Evolutionary conservation across 345 rosid species (phyloP).

Genomic region (Acer saccharum): DNA sequence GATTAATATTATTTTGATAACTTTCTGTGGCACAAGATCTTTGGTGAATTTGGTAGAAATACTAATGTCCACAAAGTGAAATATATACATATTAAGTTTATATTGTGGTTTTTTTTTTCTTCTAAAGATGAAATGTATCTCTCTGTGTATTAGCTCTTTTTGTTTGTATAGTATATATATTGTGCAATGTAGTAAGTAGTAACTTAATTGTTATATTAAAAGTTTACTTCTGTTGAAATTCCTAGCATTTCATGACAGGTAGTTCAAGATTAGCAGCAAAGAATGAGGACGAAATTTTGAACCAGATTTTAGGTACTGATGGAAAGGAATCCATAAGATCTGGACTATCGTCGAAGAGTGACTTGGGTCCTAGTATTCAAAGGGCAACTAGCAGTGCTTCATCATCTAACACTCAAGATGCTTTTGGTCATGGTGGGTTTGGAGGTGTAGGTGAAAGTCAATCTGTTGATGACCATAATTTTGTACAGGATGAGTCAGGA

Average conservation of each 20-base stretch:
- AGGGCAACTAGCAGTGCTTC: constrained; percentile 50
- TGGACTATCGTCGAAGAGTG: constrained; percentile 29
- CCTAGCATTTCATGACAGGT: constrained; percentile 38
- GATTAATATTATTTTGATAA: background rate
- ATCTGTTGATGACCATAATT: constrained; percentile 33
- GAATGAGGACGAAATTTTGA: constrained; percentile 68
- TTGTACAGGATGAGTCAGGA: constrained; percentile 29
- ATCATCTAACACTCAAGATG: constrained; percentile 35
- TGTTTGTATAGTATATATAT: background rate
- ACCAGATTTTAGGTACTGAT: constrained; percentile 68
- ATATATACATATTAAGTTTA: background rate
- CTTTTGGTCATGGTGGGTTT: constrained; percentile 24
- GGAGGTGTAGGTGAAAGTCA: constrained; percentile 27
- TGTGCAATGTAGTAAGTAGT: background rate
- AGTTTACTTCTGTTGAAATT: constrained; percentile 13
- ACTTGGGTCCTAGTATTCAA: constrained; percentile 30
- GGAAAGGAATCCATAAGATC: constrained; percentile 57
- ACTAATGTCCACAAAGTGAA: background rate
- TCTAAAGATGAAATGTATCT: background rate
- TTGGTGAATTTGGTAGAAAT: constrained; percentile 3
- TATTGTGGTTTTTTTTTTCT: background rate
- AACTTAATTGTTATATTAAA: background rate
- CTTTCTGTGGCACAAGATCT: background rate
- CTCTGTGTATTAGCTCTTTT: background rate
- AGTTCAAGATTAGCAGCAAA: constrained; percentile 44